Base-by-base conservation (phyloP, 2,329 filamentous ascomycete genomes). In the Falciphora oryzae region DNA sequence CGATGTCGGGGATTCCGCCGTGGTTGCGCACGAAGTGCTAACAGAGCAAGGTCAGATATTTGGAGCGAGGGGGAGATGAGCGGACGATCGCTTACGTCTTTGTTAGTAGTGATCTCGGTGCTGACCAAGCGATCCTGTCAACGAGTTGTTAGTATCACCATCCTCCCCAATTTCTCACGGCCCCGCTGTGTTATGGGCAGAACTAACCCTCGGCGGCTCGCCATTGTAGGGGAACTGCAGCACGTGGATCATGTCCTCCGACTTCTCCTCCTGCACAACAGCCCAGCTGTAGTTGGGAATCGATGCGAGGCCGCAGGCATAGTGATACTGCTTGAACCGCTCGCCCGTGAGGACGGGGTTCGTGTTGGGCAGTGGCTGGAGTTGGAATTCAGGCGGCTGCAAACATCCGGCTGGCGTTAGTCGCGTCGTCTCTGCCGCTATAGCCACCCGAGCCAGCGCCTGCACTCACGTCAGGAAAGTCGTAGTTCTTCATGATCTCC, bases 1-100 rank as follows among this genome's bases (percentile, higher is more conserved):
- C 81, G 64, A 91, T 90, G 10, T 83, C 77, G 0, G 89, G 89
- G 25, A 92, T 85, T 0, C 89, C 88, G 13, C 89, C 88, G 67
- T 92, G 89, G 66, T 92, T 92, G 10, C 89, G 80, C 0, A 92
- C 85, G 68, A 90, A 92, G 68, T 67, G 67, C 44, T 53, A 4
- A 22, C 3, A 7, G n/a, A 14, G 1, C 6, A 25, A 25, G 44
- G 44, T 53, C 44, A 53, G 22, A 53, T 4, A 18, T 16, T 14
- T 44, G 14, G 38, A 44, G 16, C 38, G 38, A 44, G 35, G 13
- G 3, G 8, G 22, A 1, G 18, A 53, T 2, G 44, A 10, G 22
- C 38, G 7, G 22, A 53, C 7, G 8, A 11, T 53, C 18, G 44
- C 44, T 25, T 53, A 56, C 68, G 65, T 58, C 57, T 18, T 70